Evolutionary conservation across 495 filamentous ascomycete species (phyloP).

Genomic region (Trichoderma gamsii): DNA sequence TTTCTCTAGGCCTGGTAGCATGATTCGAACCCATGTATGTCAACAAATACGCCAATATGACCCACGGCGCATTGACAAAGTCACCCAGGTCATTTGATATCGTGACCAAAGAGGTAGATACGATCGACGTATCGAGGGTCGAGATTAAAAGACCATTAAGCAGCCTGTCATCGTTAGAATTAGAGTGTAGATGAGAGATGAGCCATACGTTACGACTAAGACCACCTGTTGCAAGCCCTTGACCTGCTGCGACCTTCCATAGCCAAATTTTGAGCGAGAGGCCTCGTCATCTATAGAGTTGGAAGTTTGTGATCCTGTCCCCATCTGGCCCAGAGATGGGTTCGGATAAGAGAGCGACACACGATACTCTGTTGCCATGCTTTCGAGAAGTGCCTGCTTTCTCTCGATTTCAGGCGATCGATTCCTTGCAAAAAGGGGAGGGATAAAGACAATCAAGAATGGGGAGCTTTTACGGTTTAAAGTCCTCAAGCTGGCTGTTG

Average conservation of each 20-base stretch:
- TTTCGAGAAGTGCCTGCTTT: not conserved
- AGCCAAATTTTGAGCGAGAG: not conserved
- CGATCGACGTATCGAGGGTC: constrained; percentile 57
- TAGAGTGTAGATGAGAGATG: not conserved
- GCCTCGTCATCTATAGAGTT: constrained; percentile 14
- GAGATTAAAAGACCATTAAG: constrained; percentile 52
- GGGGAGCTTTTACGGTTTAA: not conserved
- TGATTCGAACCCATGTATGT: constrained; percentile 49
- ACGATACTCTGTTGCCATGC: constrained; percentile 10
- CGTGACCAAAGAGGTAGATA: constrained; percentile 55
- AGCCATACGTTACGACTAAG: not conserved
- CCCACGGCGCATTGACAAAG: constrained; percentile 51
- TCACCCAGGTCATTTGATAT: constrained; percentile 51
- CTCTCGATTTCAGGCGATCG: not conserved
- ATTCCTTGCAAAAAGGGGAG: not conserved
- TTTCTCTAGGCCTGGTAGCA: not conserved
- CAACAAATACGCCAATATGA: constrained; percentile 53
- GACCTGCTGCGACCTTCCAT: not conserved
- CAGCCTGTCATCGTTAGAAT: constrained; percentile 33
- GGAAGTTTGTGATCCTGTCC: constrained; percentile 12
- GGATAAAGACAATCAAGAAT: not conserved
- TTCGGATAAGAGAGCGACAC: constrained; percentile 26
- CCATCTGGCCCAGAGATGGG: constrained; percentile 25
- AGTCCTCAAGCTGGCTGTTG: not conserved
- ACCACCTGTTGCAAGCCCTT: not conserved